Conservation (phyloP, 768 basidiomycete genomes). For the Artomyces pyxidatus region DNA sequence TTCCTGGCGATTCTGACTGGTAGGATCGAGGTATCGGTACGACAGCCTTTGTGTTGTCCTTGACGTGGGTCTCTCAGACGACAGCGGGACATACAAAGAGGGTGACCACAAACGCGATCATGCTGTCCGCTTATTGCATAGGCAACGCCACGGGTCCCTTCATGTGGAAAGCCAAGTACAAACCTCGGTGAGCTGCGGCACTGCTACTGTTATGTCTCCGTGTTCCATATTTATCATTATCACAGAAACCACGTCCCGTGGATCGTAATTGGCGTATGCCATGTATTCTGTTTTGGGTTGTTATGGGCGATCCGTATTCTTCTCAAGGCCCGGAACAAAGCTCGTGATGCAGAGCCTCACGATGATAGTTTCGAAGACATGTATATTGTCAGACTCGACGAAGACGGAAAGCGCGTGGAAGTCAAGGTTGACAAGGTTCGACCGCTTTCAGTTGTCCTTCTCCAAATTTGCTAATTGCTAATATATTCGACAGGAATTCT, state of each 20-base stretch:
- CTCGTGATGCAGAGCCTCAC: slow-evolving; percentile 41
- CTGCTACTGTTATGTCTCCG: neutral
- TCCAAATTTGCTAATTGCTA: neutral
- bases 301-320: slow-evolving; percentile 51
- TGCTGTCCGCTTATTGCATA: slow-evolving; percentile 64
- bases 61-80: slow-evolving; percentile 61
- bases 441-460: neutral
- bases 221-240: neutral
- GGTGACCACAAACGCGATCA: slow-evolving; percentile 70
- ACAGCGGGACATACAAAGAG: slow-evolving; percentile 73
- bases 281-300: slow-evolving; percentile 49
- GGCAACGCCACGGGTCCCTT: slow-evolving; percentile 71
- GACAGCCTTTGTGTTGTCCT: slow-evolving; percentile 56
- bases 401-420: slow-evolving; percentile 55
- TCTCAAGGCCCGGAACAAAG: slow-evolving; percentile 53
- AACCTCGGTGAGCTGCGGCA: slow-evolving; percentile 45
- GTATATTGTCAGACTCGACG: slow-evolving; percentile 35
- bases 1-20: no score
- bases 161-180: slow-evolving; percentile 68
- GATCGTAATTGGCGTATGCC: slow-evolving; percentile 58
- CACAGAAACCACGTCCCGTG: slow-evolving; percentile 68
- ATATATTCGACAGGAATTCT: slow-evolving; percentile 43
- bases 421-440: slow-evolving; percentile 58
- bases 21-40: no score
- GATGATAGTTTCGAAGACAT: slow-evolving; percentile 55